These are phyloP conservation scores for Acidiella bohemica DNA, from an alignment of 495 filamentous ascomycete genomes.

Conservation along the genomic window DNA sequence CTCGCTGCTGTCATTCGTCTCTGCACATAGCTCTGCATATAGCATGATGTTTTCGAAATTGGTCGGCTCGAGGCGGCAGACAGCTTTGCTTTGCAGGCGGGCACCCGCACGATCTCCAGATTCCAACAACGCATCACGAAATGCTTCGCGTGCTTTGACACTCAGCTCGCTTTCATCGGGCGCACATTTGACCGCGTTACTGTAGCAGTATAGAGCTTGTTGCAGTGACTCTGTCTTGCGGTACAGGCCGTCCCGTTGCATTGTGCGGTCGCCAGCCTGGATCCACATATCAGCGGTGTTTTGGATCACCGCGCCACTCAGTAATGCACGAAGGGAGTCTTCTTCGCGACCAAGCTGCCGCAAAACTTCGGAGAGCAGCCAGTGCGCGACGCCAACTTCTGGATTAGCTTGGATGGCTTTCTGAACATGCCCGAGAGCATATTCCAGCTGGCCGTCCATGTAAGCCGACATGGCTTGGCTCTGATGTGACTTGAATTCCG, in stretches of 20 bases:
- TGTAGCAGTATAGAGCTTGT: constrained; percentile 55
- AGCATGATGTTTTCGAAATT: constrained; percentile 48
- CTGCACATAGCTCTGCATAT: constrained; percentile 46
- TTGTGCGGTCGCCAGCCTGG: constrained; percentile 49
- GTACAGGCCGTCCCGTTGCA: too few species aligned
- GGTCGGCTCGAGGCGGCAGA: constrained; percentile 45
- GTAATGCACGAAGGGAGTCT: constrained; percentile 52
- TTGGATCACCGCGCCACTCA: constrained; percentile 58
- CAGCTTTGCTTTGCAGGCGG: constrained; percentile 46
- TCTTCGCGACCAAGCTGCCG: constrained; percentile 52
- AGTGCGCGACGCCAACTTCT: constrained; percentile 70
- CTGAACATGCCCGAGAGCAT: constrained; percentile 46
- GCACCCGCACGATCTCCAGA: constrained; percentile 44
- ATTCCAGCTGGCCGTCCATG: constrained; percentile 42
- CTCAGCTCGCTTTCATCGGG: neutral
- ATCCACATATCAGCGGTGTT: constrained; percentile 57
- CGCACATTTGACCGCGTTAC: constrained; percentile 43
- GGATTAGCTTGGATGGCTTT: constrained; percentile 69
- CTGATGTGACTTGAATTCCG: constrained; percentile 15
- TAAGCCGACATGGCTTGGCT: constrained; percentile 16
- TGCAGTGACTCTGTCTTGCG: constrained; percentile 37
- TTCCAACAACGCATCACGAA: constrained; percentile 42
- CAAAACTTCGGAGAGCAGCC: constrained; percentile 58
- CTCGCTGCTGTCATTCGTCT: constrained; percentile 39
- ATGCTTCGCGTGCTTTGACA: neutral